phyloP scores from a whole-genome alignment of 2,329 filamentous ascomycete species.

The Fonsecaea erecta region DNA sequence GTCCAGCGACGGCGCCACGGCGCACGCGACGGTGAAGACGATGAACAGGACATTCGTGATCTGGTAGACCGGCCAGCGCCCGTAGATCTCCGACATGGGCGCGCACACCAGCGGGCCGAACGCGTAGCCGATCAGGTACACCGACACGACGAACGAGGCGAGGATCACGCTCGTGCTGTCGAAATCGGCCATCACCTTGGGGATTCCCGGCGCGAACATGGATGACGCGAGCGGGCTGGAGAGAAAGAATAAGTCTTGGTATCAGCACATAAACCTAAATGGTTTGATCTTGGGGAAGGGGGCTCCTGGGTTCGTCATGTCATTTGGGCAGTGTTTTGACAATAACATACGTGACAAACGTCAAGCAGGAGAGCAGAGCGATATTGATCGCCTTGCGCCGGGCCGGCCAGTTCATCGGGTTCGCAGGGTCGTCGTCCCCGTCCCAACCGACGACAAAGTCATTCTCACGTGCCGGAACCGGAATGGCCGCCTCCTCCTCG shows the following conservation, averaged over 20 bases:
- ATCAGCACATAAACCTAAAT: slow-evolving; percentile 9
- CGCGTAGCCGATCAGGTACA: slow-evolving; percentile 60
- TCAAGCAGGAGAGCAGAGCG: slow-evolving; percentile 61
- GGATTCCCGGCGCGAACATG: slow-evolving; percentile 61
- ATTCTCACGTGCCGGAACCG: not conserved
- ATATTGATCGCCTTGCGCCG: slow-evolving; percentile 63
- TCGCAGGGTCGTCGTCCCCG: slow-evolving; percentile 56
- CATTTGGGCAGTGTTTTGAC: no score
- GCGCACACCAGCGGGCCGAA: slow-evolving; percentile 58
- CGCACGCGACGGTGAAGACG: slow-evolving; percentile 65
- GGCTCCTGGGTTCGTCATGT: no score
- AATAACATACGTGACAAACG: slow-evolving; percentile 56
- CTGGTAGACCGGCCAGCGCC: slow-evolving; percentile 60
- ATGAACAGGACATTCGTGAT: slow-evolving; percentile 60
- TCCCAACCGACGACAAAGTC: slow-evolving; percentile 50
- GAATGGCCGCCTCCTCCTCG: slow-evolving; percentile 1
- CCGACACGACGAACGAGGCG: slow-evolving; percentile 57
- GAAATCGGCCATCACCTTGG: slow-evolving; percentile 59
- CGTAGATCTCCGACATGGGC: slow-evolving; percentile 62
- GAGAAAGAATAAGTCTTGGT: not conserved
- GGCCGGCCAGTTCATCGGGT: slow-evolving; percentile 61
- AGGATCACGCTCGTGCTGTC: slow-evolving; percentile 48
- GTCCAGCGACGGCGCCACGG: slow-evolving; percentile 56
- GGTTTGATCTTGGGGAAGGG: no score
- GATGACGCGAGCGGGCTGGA: slow-evolving; percentile 62